Conservation (phyloP, 2,329 filamentous ascomycete species). For the Penicillium sp. region DNA sequence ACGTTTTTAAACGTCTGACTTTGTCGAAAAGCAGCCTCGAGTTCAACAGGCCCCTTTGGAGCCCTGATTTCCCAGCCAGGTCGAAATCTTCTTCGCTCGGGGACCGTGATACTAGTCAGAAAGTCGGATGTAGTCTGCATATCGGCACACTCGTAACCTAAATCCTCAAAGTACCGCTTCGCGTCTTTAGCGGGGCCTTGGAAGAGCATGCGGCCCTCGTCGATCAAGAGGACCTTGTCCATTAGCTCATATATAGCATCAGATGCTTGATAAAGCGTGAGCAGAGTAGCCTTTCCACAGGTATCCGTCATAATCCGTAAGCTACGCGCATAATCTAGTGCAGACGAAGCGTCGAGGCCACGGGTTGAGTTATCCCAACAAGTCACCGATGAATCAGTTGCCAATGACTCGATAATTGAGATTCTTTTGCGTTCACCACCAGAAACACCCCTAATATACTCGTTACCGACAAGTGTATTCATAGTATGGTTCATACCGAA, state of each 20-base stretch:
- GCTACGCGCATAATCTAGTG: conserved; percentile 70
- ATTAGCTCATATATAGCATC: conserved; percentile 69
- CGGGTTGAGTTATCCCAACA: conserved; percentile 77
- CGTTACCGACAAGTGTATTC: conserved; percentile 66
- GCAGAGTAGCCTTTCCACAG: conserved; percentile 66
- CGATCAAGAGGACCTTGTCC: conserved; percentile 75
- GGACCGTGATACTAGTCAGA: conserved; percentile 70
- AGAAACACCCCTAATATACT: conserved; percentile 62
- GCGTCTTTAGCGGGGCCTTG: conserved; percentile 61
- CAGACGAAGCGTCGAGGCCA: conserved; percentile 72
- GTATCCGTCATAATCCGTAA: conserved; percentile 72
- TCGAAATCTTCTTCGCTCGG: conserved; percentile 66
- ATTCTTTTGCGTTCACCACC: conserved; percentile 77
- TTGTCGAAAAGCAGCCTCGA: conserved; percentile 66
- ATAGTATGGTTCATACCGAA: conserved; percentile 74
- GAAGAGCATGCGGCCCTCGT: conserved; percentile 67
- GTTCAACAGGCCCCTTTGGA: conserved; percentile 67
- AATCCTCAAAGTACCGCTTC: conserved; percentile 63
- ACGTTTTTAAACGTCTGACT: conserved; percentile 63
- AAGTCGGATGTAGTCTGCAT: conserved; percentile 73
- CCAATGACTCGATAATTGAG: conserved; percentile 72
- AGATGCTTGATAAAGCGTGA: conserved; percentile 69
- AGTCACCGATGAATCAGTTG: conserved; percentile 69
- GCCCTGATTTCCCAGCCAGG: conserved; percentile 63
- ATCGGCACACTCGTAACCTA: conserved; percentile 61